These are phyloP conservation scores for Ramalina intermedia DNA, from an alignment of 495 filamentous ascomycete species.

Conservation along the genomic window DNA sequence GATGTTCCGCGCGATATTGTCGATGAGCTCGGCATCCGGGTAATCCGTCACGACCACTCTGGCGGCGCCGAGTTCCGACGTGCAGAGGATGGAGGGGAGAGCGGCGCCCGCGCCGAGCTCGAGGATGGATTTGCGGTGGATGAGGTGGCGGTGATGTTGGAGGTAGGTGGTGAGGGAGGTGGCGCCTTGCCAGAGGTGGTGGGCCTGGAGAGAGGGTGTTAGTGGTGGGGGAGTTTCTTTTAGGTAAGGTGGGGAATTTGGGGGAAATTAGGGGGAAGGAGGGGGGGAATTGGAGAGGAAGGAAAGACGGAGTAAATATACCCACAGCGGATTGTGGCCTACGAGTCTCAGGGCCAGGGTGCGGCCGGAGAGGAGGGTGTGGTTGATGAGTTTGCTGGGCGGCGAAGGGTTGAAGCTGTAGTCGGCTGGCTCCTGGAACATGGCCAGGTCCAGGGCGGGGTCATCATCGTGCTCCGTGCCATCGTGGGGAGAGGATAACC, in stretches of 20 bases:
- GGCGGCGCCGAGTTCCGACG: slow-evolving; percentile 47
- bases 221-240: neutral
- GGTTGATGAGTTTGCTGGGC: slow-evolving; percentile 49
- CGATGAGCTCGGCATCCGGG: slow-evolving; percentile 64
- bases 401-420: slow-evolving; percentile 56
- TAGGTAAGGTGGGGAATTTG: too few relatives aligned
- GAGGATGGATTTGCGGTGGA: slow-evolving; percentile 51
- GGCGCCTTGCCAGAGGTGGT: slow-evolving; percentile 83
- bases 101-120: slow-evolving; percentile 87
- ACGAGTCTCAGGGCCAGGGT: slow-evolving; percentile 65
- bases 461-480: slow-evolving; percentile 25
- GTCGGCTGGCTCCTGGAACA: slow-evolving; percentile 68
- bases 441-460: slow-evolving; percentile 22
- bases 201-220: slow-evolving; percentile 37
- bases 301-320: slow-evolving; percentile 23
- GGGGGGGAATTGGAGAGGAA: neutral
- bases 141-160: slow-evolving; percentile 41
- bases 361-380: slow-evolving; percentile 52
- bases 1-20: slow-evolving; percentile 64
- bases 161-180: slow-evolving; percentile 63
- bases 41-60: slow-evolving; percentile 74
- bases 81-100: slow-evolving; percentile 65
- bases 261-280: neutral
- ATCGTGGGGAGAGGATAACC: neutral
- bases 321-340: slow-evolving; percentile 80